Conservation (phyloP, 257 asterid species). For the Plectranthus barbatus region DNA sequence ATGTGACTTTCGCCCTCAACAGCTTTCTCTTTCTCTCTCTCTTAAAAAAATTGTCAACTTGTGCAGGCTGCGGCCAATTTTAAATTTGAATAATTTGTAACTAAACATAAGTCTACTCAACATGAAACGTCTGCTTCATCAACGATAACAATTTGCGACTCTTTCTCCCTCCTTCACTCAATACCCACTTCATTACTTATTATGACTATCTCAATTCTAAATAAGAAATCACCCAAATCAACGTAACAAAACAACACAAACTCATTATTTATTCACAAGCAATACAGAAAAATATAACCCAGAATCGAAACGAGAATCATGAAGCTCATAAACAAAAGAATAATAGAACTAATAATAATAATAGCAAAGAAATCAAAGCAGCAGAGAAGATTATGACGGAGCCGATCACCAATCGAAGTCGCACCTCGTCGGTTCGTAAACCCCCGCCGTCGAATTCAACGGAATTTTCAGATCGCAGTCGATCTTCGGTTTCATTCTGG, state of each 20-base stretch:
- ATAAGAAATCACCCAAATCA: no score
- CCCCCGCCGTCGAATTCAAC: conserved; percentile 26
- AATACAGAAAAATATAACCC: neutral
- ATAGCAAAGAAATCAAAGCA: neutral
- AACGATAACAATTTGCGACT: neutral
- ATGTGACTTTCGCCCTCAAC: no score
- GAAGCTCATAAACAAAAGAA: conserved; percentile 16
- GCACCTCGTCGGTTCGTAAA: conserved; percentile 40
- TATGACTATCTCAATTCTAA: no score
- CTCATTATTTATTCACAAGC: conserved; percentile 20
- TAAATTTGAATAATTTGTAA: conserved; percentile 6
- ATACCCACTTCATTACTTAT: neutral
- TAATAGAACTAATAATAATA: neutral
- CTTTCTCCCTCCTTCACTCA: neutral
- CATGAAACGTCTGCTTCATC: neutral
- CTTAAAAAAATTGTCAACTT: conserved; percentile 1
- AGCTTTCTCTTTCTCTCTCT: no score
- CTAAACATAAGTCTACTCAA: conserved; percentile 10
- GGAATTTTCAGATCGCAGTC: conserved; percentile 63
- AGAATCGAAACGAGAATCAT: conserved; percentile 2
- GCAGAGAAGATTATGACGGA: neutral
- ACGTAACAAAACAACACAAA: neutral
- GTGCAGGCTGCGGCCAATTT: neutral
- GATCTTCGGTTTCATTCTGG: conserved; percentile 55
- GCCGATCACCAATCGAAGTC: conserved; percentile 48